A percentile compares a stretch with the other conserved stretches of the same genome.
These are phyloP conservation scores for Citrus medica DNA, from an alignment of 345 rosid genomes.

Conservation along the genomic window DNA sequence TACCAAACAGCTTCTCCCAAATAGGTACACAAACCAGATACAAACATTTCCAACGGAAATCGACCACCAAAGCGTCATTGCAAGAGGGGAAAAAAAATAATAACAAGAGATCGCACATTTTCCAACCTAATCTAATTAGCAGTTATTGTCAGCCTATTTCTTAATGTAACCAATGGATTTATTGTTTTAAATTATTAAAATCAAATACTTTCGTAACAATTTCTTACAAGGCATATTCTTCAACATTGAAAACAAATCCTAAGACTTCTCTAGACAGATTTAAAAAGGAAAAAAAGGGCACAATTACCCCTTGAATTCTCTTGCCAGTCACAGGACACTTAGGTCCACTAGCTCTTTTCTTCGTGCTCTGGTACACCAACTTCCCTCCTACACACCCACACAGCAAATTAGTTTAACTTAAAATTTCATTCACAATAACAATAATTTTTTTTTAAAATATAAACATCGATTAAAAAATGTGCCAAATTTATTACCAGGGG, in stretches of 20 bases:
- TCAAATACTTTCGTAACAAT: background rate
- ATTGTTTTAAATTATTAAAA: background rate
- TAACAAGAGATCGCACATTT: background rate
- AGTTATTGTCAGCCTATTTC: background rate
- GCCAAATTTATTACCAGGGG: conserved; percentile 55
- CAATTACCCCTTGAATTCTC: conserved; percentile 90
- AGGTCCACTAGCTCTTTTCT: conserved; percentile 86
- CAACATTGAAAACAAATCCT: background rate
- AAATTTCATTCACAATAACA: background rate
- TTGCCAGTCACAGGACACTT: conserved; percentile 90
- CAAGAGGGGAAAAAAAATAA: background rate
- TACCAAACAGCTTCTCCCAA: background rate
- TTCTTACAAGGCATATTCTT: background rate
- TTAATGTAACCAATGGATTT: background rate
- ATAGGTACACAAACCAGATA: background rate
- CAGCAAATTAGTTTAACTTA: background rate
- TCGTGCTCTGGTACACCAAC: conserved; percentile 82
- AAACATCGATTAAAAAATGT: background rate
- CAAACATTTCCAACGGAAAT: background rate
- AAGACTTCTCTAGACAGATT: background rate
- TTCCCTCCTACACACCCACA: conserved; percentile 57
- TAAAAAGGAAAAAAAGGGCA: background rate
- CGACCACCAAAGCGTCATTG: background rate
- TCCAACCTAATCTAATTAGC: background rate
- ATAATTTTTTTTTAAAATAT: no score